Conservation (phyloP, 331 rosid species). For the Erythrophleum ivorense region DNA sequence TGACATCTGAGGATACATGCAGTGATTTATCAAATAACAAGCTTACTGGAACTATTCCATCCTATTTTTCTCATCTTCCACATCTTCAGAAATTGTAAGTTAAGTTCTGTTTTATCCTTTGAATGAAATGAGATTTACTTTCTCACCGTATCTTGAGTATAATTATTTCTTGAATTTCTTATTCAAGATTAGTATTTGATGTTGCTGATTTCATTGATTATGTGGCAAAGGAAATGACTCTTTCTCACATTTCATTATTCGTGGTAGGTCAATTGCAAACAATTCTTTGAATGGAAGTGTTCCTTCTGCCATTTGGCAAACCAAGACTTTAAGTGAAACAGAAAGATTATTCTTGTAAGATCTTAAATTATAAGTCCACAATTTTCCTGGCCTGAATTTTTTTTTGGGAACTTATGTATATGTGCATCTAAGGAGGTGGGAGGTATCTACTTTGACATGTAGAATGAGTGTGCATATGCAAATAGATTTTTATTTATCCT, state of each 20-base stretch:
- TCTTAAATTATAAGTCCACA: conserved; percentile 18
- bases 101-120: conserved; percentile 14
- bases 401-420: neutral
- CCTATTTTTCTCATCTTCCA: conserved; percentile 66
- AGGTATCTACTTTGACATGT: neutral
- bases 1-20: conserved; percentile 37
- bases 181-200: conserved; percentile 2
- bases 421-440: neutral
- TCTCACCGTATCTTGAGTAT: conserved; percentile 7
- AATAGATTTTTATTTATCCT: neutral
- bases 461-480: neutral
- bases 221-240: neutral
- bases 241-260: conserved; percentile 32
- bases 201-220: neutral
- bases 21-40: conserved; percentile 77
- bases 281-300: conserved; percentile 69
- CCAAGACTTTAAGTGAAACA: conserved; percentile 44
- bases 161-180: neutral
- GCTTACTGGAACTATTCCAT: conserved; percentile 72
- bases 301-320: conserved; percentile 76
- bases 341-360: conserved; percentile 69
- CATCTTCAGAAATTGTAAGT: conserved; percentile 81
- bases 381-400: neutral
- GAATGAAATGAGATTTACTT: conserved; percentile 16
- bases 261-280: conserved; percentile 80